Percentiles rank a stretch among this genome's conserved stretches.
phyloP scores from a whole-genome alignment of 371 early-diverging fungal species.

The Encephalitozoon hellem region DNA sequence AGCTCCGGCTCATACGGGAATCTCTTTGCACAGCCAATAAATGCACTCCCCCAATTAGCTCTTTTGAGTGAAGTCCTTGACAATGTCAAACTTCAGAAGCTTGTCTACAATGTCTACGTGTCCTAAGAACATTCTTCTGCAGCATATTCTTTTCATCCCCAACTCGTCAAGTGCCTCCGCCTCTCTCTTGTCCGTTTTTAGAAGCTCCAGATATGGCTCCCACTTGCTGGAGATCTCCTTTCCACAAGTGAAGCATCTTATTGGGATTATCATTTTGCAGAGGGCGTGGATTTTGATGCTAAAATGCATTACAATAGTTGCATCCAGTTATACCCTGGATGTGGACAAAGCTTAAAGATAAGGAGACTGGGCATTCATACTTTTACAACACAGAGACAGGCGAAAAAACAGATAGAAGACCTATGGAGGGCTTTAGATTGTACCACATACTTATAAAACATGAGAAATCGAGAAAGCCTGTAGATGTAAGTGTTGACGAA shows the following conservation, averaged over 20 bases:
- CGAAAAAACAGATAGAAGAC: slow-evolving; percentile 73
- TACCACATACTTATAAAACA: slow-evolving; percentile 83
- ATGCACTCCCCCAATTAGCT: not conserved
- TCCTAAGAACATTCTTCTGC: slow-evolving; percentile 92
- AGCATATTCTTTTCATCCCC: slow-evolving; percentile 90
- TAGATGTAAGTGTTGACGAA: slow-evolving; percentile 74
- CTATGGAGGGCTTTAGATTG: slow-evolving; percentile 64
- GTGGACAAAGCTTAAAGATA: slow-evolving; percentile 61
- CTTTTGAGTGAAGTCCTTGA: slow-evolving; percentile 7
- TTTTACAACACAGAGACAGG: slow-evolving; percentile 72
- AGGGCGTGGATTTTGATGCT: not conserved
- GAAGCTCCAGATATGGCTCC: slow-evolving; percentile 75
- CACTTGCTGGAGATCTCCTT: slow-evolving; percentile 95
- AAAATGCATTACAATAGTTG: not conserved
- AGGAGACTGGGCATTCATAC: slow-evolving; percentile 67
- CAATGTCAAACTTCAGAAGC: slow-evolving; percentile 74
- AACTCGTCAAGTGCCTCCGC: slow-evolving; percentile 72
- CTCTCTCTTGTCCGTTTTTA: slow-evolving; percentile 69
- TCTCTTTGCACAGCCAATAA: not conserved
- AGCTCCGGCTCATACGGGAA: not conserved
- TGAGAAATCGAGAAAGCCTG: slow-evolving; percentile 70
- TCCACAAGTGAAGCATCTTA: slow-evolving; percentile 88
- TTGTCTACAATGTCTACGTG: slow-evolving; percentile 97
- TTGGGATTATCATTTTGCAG: slow-evolving; percentile 76
- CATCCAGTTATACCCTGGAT: not conserved